Evolutionary conservation across 2,329 filamentous ascomycete species (phyloP), one percentile per base, ranked within the genome.

Genomic region (Colletotrichum falcatum): DNA sequence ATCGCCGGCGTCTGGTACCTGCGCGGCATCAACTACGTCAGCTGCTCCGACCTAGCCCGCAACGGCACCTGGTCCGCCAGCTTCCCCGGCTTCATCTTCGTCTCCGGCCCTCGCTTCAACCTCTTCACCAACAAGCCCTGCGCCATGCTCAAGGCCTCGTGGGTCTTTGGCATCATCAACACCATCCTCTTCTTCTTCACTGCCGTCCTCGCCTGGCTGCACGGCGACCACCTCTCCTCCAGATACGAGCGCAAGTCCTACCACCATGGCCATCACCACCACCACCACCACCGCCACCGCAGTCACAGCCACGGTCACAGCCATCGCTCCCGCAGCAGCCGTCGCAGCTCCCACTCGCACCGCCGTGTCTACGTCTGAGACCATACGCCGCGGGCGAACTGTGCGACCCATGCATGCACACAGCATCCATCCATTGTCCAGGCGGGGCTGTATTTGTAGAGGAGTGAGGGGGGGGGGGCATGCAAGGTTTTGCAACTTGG

Each of bases 161-260:
- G 94, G 82, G 95, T 94, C 3, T 91, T 98, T 75, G 94, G 89
- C 59, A 98, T 98, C 80, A 97, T 98, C 87, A 93, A 96, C 80
- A 84, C 85, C 74, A 83, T 96, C 73, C 91, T 95, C 79, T 97
- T 97, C 83, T 91, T 92, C 79, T 84, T 92, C 77, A 96, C 94
- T 4, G 88, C 89, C 61, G 81, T 95, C 35, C 84, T 96, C 53
- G 94, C 94, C 33, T 87, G 84, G 74, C 79, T 85, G 74, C 87
- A 84, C 80, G 91, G 82, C 78, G 85, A 84, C 71, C 78, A 76
- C 72, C 49, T 76, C n/a, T 61, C 74, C 79, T 80, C 83, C 74
- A 60, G 74, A 74, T 75, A 79, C 65, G 84, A 87, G 74, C 84
- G 85, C 75, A 84, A 87, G 74, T 76, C 77, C 26, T 74, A 75